Evolutionary conservation across 345 rosid genomes (phyloP).

Genomic region (Capsella bursapastoris): DNA sequence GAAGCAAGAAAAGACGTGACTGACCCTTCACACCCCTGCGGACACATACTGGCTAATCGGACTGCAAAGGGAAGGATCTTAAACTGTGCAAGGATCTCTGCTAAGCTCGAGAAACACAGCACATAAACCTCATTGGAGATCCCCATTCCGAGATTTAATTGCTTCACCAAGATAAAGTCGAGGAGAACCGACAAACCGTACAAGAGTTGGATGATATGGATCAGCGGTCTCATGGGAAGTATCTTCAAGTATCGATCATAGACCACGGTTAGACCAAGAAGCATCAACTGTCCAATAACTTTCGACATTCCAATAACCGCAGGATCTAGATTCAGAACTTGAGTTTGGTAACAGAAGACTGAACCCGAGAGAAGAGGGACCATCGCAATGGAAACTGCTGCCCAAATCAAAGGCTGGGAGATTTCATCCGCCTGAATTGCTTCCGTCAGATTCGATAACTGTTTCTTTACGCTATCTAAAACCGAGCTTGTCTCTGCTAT

Average conservation of each 20-base stretch:
- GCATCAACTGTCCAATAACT: constrained; percentile 76
- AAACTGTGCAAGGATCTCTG: constrained; percentile 79
- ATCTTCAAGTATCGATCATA: constrained; percentile 70
- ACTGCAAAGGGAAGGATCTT: constrained; percentile 81
- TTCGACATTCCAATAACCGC: constrained; percentile 79
- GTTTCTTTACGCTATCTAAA: constrained; percentile 52
- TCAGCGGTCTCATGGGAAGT: constrained; percentile 69
- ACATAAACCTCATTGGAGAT: constrained; percentile 70
- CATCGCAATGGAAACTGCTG: constrained; percentile 65
- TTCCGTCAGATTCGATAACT: constrained; percentile 56
- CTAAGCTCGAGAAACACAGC: constrained; percentile 76
- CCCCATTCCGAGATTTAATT: constrained; percentile 66
- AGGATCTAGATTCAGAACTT: constrained; percentile 71
- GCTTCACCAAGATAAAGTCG: constrained; percentile 69
- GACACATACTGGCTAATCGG: constrained; percentile 70
- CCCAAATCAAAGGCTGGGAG: constrained; percentile 64
- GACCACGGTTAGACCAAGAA: constrained; percentile 62
- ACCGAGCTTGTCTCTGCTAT: constrained; percentile 46
- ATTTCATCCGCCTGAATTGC: constrained; percentile 65
- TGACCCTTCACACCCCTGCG: constrained; percentile 88
- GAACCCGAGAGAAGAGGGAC: constrained; percentile 85
- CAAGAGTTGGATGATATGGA: constrained; percentile 55
- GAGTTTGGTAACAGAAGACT: constrained; percentile 86
- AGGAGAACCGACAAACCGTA: constrained; percentile 77
- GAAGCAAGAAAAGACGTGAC: constrained; percentile 87